Base-by-base conservation (phyloP, 257 asterid genomes). In the Solanum ossicruentum region DNA sequence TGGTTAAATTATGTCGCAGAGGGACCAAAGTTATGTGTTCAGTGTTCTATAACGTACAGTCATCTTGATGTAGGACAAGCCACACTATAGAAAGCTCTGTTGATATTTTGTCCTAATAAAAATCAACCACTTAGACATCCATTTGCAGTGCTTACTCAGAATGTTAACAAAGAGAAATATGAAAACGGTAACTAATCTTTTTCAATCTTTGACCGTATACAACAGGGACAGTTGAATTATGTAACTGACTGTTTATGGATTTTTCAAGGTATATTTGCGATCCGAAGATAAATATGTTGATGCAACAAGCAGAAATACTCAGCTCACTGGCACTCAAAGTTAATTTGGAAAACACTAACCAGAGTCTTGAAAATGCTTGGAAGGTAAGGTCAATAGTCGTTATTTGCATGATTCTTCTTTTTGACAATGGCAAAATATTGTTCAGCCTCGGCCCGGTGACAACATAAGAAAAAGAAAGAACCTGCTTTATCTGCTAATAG, bases 61-160 rank as follows among this genome's bases (percentile, higher is more conserved):
- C 58, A 49, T 82, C 83, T 16, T 88, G 86, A 79, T 90, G 45
- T 10, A 87, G 60, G 89, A 93, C 96, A 92, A 84, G 91, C 41
- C 80, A 70, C 71, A 90, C 72, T 28, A 94, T 84, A 41, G 93
- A 86, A 75, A 88, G 87, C 21, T 51, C 87, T 39, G 88, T 88
- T 58, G 89, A 87, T 80, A 92, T 90, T 83, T 87, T 28, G 85
- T 78, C 92, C 70, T 71, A 83, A 82, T 81, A 87, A 85, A 17
- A 87, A 91, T 78, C 91, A 90, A 86, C 87, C 89, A 65, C 89
- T 86, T 63, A 93, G 97, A 85, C 91, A 90, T 65, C 97, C 98
- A 56, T 93, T 93, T 88, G 90, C 96, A 52, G 93, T 87, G 36
- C 84, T 26, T 26, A 26, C 26, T 26, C 26, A 1, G 26, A 26